Percentiles rank a stretch among this genome's conserved stretches.
phyloP scores from a whole-genome alignment of 345 rosid species.

The Trapa bicornis region DNA sequence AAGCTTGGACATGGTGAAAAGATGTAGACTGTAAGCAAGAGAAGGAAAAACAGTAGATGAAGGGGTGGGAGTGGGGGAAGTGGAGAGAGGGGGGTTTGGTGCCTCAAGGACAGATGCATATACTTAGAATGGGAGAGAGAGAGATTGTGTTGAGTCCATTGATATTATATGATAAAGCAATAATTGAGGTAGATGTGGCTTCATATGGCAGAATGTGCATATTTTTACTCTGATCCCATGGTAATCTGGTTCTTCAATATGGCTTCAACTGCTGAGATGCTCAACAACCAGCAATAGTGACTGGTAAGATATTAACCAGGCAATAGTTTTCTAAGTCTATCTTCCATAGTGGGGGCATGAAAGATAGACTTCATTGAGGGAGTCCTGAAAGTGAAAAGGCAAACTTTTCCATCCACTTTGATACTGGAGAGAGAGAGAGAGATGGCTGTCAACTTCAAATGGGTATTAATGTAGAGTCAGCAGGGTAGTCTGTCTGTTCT shows the following conservation, averaged over 20 bases:
- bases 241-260: no score
- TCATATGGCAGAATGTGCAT: background rate
- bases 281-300: no score
- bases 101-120: slow-evolving; percentile 18
- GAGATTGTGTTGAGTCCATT: background rate
- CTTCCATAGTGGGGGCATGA: background rate
- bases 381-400: background rate
- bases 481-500: background rate
- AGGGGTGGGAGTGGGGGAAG: background rate
- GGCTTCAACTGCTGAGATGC: background rate
- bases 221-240: background rate
- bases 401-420: background rate
- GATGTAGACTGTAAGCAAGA: slow-evolving; percentile 3
- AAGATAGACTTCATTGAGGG: background rate
- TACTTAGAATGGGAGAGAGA: background rate
- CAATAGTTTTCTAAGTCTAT: background rate
- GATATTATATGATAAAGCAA: background rate
- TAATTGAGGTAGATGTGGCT: background rate
- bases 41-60: slow-evolving; percentile 15
- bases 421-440: background rate
- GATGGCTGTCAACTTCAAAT: background rate
- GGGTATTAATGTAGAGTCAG: no score
- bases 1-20: slow-evolving; percentile 44
- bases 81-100: slow-evolving; percentile 12
- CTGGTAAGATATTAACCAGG: background rate